Conservation (phyloP, 1,139 yeast genomes). For the Magnusiomyces tetraspermus region DNA sequence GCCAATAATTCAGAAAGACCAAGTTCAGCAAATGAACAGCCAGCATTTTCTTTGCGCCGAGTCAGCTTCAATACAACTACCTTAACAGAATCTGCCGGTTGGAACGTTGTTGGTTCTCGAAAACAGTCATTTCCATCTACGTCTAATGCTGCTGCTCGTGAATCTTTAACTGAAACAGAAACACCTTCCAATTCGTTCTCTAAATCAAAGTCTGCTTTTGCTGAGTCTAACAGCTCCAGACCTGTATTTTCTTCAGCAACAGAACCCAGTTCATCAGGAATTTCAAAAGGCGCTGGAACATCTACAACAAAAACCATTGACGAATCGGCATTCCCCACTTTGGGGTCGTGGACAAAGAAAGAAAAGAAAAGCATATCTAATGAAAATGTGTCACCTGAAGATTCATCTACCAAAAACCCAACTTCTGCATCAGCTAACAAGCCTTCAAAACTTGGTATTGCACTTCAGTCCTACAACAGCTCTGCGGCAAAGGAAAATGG, state of each 20-base stretch:
- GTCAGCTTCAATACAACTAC: neutral
- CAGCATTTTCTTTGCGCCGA: neutral
- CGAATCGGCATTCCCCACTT: neutral
- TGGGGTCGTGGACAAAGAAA: constrained; percentile 1
- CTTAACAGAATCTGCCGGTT: constrained; percentile 1
- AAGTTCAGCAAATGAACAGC: neutral
- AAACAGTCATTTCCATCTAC: constrained; percentile 10
- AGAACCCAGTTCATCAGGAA: too few relatives aligned
- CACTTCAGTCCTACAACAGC: neutral
- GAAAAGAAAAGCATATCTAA: neutral
- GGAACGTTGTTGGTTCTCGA: constrained; percentile 10
- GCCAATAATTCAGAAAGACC: neutral
- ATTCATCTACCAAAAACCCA: neutral
- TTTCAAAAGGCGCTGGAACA: neutral
- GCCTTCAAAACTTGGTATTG: neutral
- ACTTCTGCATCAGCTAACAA: neutral
- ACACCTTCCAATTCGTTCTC: neutral
- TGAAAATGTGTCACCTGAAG: neutral
- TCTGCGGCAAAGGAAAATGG: too few relatives aligned
- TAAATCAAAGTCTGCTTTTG: neutral
- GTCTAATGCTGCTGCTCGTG: constrained; percentile 1
- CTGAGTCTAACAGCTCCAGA: neutral
- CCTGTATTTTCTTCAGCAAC: neutral
- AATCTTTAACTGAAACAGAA: neutral
- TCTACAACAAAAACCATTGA: neutral